Percentiles rank a stretch among this genome's conserved stretches.
phyloP scores from a whole-genome alignment of 768 basidiomycete genomes.

The Clitopilus passeckerianus region DNA sequence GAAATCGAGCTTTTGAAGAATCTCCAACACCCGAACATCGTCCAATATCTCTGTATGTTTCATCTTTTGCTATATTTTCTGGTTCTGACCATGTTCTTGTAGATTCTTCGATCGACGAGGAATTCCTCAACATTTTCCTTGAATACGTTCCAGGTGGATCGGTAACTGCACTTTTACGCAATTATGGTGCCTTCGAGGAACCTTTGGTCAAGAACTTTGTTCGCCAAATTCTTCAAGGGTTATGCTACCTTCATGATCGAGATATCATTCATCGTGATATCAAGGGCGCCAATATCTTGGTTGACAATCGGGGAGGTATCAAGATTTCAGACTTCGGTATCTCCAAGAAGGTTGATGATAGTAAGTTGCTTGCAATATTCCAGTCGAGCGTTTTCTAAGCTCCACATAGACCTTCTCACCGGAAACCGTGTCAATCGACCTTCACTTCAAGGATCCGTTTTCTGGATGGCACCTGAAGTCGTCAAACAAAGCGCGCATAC shows the following conservation, averaged over 20 bases:
- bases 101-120: slow-evolving; percentile 94
- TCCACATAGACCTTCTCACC: slow-evolving; percentile 32
- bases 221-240: slow-evolving; percentile 82
- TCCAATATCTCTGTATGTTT: slow-evolving; percentile 90
- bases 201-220: slow-evolving; percentile 89
- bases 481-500: slow-evolving; percentile 95
- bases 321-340: slow-evolving; percentile 98
- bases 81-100: neutral
- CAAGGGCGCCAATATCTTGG: slow-evolving; percentile 97
- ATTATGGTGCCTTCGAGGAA: slow-evolving; percentile 94
- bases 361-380: slow-evolving; percentile 43
- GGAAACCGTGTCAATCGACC: slow-evolving; percentile 80
- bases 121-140: slow-evolving; percentile 91
- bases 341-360: slow-evolving; percentile 95
- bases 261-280: slow-evolving; percentile 98
- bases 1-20: slow-evolving; percentile 94
- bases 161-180: slow-evolving; percentile 81
- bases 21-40: slow-evolving; percentile 92
- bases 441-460: slow-evolving; percentile 95
- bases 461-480: slow-evolving; percentile 99
- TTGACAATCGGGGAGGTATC: slow-evolving; percentile 96
- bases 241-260: slow-evolving; percentile 87
- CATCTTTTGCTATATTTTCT: slow-evolving; percentile 1
- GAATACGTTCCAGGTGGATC: slow-evolving; percentile 97
- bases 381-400: neutral